Evolutionary conservation across 148 eudicot genomes (phyloP), one percentile per base, ranked within the genome.

Genomic region (Chenopodium quinoa): DNA sequence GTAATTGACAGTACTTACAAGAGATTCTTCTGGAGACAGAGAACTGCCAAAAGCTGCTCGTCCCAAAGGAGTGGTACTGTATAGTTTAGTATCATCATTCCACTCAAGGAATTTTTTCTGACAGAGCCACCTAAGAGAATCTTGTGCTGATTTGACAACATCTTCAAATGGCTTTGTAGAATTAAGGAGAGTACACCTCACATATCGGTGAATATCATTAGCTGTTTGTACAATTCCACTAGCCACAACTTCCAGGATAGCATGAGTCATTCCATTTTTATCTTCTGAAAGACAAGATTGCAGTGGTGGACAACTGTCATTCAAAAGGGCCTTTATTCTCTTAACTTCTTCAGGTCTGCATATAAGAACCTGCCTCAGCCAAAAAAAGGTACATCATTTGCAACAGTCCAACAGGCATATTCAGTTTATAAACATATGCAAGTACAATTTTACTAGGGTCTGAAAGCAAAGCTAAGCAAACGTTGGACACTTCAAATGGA

Each of bases 231-330:
- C 99, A 85, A 94, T 92, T 65, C 98, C 99, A 83, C 99, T 90
- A 85, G 99, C 94, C 82, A 94, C 99, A 71, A 92, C 99, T 90
- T 97, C 99, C 60, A 97, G 81, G 80, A 97, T 97, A 69, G 99
- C 99, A 88, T 97, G 99, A 75, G 94, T 97, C 99, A 97, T 97
- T 82, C 99, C 99, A 87, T 94, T 97, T 89, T 94, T 94, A 86
- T 94, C 99, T 89, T 97, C 98, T 40, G 99, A 97, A 79, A 97
- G 94, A 89, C 99, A 97, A 85, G 99, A 97, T 83, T 92, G 88
- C 87, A 97, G 83, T 37, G 98, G 97, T 66, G 98, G 93, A 84
- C 99, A 97, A 84, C 91, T 85, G 85, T 92, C 99, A 78, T 93
- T 94, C 75, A 97, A 82, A 78, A 97, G 94, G 80, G 86, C 84